These are phyloP conservation scores for Rhizopus microsporus DNA, from an alignment of 371 early-diverging fungal species.

Conservation along the genomic window DNA sequence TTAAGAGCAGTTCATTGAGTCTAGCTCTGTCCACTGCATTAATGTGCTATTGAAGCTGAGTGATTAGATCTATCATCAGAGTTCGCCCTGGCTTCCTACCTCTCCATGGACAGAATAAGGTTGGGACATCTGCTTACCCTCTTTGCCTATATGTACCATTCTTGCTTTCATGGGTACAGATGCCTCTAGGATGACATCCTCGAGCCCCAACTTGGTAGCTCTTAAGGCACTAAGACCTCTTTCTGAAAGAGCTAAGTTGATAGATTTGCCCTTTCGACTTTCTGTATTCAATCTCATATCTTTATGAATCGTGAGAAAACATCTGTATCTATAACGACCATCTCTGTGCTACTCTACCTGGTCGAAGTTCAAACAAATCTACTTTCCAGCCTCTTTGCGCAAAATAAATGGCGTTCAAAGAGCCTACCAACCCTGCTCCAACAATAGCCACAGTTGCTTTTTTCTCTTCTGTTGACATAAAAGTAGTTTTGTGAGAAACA, in stretches of 20 bases:
- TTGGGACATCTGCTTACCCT: constrained; percentile 77
- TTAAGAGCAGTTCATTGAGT: constrained; percentile 81
- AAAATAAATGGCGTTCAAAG: constrained; percentile 88
- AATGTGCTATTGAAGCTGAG: constrained; percentile 65
- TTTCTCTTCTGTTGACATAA: constrained; percentile 9
- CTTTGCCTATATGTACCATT: constrained; percentile 80
- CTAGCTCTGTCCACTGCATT: constrained; percentile 90
- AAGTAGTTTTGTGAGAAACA: too few relatives aligned
- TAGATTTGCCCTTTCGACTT: constrained; percentile 74
- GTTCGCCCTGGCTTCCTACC: constrained; percentile 40
- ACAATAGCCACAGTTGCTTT: constrained; percentile 66
- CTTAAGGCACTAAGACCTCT: constrained; percentile 87
- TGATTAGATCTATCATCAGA: not conserved
- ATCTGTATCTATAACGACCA: not conserved
- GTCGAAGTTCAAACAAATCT: constrained; percentile 81
- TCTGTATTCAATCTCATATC: constrained; percentile 66
- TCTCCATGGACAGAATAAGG: constrained; percentile 87
- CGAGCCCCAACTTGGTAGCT: constrained; percentile 67
- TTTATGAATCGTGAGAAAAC: constrained; percentile 26
- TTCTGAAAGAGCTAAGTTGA: constrained; percentile 92
- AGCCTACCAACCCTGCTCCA: constrained; percentile 95
- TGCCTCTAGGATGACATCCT: constrained; percentile 62
- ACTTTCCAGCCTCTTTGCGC: constrained; percentile 92
- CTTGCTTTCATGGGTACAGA: constrained; percentile 93
- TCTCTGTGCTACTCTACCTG: constrained; percentile 57